Base-by-base conservation (phyloP, 148 eudicot genomes). In the Cornus suecica region DNA sequence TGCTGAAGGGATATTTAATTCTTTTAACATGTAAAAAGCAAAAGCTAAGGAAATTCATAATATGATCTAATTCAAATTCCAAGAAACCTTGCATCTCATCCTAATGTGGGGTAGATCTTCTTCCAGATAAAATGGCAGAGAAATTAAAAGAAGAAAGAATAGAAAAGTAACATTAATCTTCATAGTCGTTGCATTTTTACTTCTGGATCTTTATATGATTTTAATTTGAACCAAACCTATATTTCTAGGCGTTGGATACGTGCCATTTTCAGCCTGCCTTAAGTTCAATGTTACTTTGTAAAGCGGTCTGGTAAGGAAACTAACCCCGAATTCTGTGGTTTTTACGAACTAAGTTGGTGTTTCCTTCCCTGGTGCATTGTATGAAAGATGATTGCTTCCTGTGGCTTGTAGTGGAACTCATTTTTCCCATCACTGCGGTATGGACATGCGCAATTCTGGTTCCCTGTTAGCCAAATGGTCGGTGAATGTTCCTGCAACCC, bases 241-340 rank as follows among this genome's bases (percentile, higher is more conserved):
- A 8, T 41, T 45, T 56, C n/a, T 62, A 85, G 88, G 80, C 86
- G 82, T 60, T 85, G 88, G 88, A 75, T 83, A 75, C 84, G 82
- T 63, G 88, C 78, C 65, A 26, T 79, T 64, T 80, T 85, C 71
- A 75, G 72, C 66, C 79, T 45, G 72, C 56, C 28, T 6, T 67
- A 79, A 37, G 23, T 42, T 10, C 25, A 29, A 25, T 18, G 37
- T 70, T 60, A n/a, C 66, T 30, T 30, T 1, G 16, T 77, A 45
- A 28, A 3, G 3, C 0, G 63, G 32, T 26, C 30, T 54, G 74
- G 75, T 72, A 60, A n/a, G 66, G 31, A 37, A 58, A 15, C 51
- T 72, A 34, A 32, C n/a, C 16, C 10, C 3, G 52, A 32, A n/a
- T 32, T n/a, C 45, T 61, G 18, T 20, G 10, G 42, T 20, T 71